Evolutionary conservation across 768 basidiomycete species (phyloP).

Genomic region (Suillus placidus): DNA sequence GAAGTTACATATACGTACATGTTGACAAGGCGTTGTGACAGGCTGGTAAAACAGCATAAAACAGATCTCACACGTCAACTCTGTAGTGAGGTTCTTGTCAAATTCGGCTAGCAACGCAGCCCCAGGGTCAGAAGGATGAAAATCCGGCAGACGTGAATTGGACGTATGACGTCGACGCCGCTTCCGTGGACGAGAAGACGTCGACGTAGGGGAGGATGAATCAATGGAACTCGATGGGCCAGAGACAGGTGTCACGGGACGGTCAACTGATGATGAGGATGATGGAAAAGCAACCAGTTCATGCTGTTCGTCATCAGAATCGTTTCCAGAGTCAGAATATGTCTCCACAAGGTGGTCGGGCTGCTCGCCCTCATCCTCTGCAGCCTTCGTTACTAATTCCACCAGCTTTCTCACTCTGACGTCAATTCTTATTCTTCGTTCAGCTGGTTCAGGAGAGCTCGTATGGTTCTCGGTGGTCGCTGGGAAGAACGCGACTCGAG

Average conservation of each 20-base stretch:
- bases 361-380: conserved; percentile 13
- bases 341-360: conserved; percentile 24
- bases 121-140: conserved; percentile 24
- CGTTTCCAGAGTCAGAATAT: conserved; percentile 32
- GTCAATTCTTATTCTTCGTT: conserved; percentile 41
- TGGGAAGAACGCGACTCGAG: conserved; percentile 37
- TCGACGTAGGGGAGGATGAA: conserved; percentile 9
- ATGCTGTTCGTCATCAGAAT: conserved; percentile 30
- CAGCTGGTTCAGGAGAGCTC: not conserved
- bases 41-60: conserved; percentile 82
- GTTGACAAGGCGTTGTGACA: conserved; percentile 93
- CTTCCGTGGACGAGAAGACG: conserved; percentile 27
- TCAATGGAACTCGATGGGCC: conserved; percentile 1
- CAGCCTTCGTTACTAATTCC: conserved; percentile 40
- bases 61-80: conserved; percentile 92
- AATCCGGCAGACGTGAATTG: conserved; percentile 32
- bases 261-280: conserved; percentile 22
- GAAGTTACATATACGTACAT: conserved; percentile 54
- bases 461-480: conserved; percentile 33
- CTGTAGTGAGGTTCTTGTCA: conserved; percentile 61
- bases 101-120: conserved; percentile 41
- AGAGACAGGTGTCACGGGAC: conserved; percentile 38
- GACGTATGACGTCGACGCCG: conserved; percentile 32
- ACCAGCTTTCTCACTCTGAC: conserved; percentile 62
- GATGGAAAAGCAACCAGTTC: conserved; percentile 20